Evolutionary conservation across 768 basidiomycete species (phyloP), one percentile per base, ranked within the genome.

Genomic region (Lentinula edodes): DNA sequence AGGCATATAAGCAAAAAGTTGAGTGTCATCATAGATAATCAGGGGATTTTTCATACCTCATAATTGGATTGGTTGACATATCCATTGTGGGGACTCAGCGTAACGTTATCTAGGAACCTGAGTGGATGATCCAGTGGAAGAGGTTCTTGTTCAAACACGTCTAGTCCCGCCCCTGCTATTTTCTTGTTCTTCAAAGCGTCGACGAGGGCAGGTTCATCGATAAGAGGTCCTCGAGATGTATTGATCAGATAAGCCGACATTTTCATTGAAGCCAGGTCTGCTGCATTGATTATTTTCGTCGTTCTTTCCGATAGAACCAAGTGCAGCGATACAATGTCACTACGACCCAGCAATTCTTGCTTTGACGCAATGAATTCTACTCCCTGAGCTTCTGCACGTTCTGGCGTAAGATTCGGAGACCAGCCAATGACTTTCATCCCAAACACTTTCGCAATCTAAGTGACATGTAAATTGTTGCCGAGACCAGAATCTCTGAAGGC

Each of bases 101-200:
- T 83, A 5, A 85, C 83, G 62, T 85, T 85, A 52, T 76, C 71
- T 56, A 83, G 67, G 38, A 68, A 74, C 53, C 86, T 75, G 18
- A 87, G 62, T 0, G 83, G 79, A 66, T 87, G 82, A 54, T 83
- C 79, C 39, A 83, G 63, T 5, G 84, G 84, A 57, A 87, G 70
- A n/a, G 87, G 88, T 66, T 90, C 86, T 39, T 79, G 66, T 51
- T 87, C 86, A 66, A 81, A 89, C 1, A 89, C 88, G 69, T 89
- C 87, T 58, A 89, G 68, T 0, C 83, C 87, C 0, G 82, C 87
- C 0, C 85, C 87, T 2, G 78, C 78, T 39, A 89, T 85, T 48
- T 63, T 72, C 43, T 75, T 76, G 38, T 78, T 67, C 60, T 76
- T 69, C 62, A 88, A 67, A 2, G 74, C 76, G 4, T 82, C 70